These are phyloP conservation scores for Aspergillus sp. DNA, from an alignment of 2,329 filamentous ascomycete genomes.

Conservation along the genomic window DNA sequence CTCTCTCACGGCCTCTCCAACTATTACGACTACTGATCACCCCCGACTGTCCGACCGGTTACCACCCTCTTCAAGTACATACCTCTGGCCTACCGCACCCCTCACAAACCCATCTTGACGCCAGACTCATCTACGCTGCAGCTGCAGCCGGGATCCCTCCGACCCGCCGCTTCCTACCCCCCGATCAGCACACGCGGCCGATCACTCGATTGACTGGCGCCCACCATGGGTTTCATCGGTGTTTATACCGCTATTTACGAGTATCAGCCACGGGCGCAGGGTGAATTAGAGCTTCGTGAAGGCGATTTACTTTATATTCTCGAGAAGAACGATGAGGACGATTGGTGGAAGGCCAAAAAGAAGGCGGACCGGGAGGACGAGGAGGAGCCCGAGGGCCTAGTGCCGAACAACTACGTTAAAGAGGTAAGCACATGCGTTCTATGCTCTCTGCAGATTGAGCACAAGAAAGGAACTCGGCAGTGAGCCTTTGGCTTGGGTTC, in stretches of 20 bases:
- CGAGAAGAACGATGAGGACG: constrained; percentile 76
- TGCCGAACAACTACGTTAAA: constrained; percentile 95
- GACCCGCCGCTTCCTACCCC: constrained; percentile 2
- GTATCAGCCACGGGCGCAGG: constrained; percentile 83
- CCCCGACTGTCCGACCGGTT: constrained; percentile 1
- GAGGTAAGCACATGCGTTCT: constrained; percentile 64
- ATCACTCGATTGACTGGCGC: constrained; percentile 19
- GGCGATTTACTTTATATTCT: constrained; percentile 88
- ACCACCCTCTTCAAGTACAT: background rate
- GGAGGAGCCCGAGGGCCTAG: constrained; percentile 85
- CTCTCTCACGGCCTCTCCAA: constrained; percentile 4
- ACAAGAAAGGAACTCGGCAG: background rate
- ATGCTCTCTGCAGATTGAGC: background rate
- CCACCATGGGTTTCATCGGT: constrained; percentile 83
- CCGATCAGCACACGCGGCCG: constrained; percentile 12
- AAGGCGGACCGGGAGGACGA: constrained; percentile 81
- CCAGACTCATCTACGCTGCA: constrained; percentile 17
- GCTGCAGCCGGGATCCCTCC: constrained; percentile 18
- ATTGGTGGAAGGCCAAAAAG: constrained; percentile 98
- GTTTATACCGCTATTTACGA: constrained; percentile 92
- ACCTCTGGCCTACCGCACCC: background rate
- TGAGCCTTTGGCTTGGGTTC: background rate
- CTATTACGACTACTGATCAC: constrained; percentile 8
- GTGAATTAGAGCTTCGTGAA: constrained; percentile 82
- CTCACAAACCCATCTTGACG: background rate